These are phyloP conservation scores for Talaromyces stipitatus DNA, from an alignment of 495 filamentous ascomycete genomes.

Conservation along the genomic window DNA sequence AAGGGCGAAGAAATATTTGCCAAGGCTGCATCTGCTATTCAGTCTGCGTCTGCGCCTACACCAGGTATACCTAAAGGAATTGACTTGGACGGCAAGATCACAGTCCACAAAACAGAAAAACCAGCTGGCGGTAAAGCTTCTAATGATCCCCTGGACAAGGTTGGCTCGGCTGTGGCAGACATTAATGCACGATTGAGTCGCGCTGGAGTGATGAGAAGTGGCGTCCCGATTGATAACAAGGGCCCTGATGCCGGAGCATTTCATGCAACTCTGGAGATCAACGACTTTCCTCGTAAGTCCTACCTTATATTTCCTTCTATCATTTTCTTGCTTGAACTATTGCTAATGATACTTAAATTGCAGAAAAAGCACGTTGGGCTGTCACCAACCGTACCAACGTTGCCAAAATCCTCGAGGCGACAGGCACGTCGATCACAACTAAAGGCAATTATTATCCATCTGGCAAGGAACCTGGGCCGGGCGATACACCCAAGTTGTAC, in stretches of 20 bases:
- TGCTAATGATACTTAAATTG: conserved; percentile 19
- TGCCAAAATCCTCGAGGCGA: conserved; percentile 92
- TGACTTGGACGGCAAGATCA: conserved; percentile 66
- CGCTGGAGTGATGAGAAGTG: conserved; percentile 76
- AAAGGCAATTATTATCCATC: conserved; percentile 85
- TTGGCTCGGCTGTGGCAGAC: conserved; percentile 72
- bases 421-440: conserved; percentile 92
- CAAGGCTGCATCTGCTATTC: conserved; percentile 58
- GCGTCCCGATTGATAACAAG: conserved; percentile 97
- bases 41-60: conserved; percentile 41
- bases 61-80: conserved; percentile 55
- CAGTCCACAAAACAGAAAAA: conserved; percentile 67
- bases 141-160: conserved; percentile 75
- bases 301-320: conserved; percentile 8
- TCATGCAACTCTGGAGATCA: conserved; percentile 97
- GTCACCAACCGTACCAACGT: conserved; percentile 99
- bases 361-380: conserved; percentile 94
- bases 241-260: conserved; percentile 95
- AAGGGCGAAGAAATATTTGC: conserved; percentile 52
- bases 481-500: conserved; percentile 82
- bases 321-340: not conserved
- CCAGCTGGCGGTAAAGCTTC: conserved; percentile 35
- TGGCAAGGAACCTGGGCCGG: conserved; percentile 70
- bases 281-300: conserved; percentile 91
- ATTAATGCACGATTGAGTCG: conserved; percentile 83